Percentiles rank a stretch among this genome's conserved stretches.
Conservation (phyloP, 441 rosid genomes). For the Gossypium lobatum region DNA sequence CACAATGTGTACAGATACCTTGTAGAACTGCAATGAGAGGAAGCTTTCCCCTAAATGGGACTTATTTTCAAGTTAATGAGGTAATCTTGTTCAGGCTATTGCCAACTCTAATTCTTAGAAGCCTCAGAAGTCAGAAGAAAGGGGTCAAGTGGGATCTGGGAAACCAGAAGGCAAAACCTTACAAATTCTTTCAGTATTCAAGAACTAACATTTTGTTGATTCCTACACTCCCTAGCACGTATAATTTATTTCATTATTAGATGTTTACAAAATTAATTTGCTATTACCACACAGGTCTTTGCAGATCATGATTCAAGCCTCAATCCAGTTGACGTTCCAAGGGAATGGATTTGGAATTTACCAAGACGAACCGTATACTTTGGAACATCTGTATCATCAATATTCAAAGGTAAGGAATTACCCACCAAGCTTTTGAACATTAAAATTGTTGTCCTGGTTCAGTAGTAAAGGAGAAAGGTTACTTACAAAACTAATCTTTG, state of each 20-base stretch:
- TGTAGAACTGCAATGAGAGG: conserved; percentile 97
- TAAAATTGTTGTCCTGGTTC: background rate
- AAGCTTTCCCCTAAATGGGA: conserved; percentile 93
- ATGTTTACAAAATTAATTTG: conserved; percentile 16
- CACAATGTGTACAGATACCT: conserved; percentile 59
- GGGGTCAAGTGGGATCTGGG: background rate
- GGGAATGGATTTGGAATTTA: conserved; percentile 77
- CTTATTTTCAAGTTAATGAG: conserved; percentile 97
- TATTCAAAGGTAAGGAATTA: conserved; percentile 67
- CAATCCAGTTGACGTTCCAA: conserved; percentile 74
- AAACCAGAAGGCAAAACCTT: background rate
- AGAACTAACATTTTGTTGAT: background rate
- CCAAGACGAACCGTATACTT: conserved; percentile 82
- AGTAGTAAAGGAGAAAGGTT: conserved; percentile 6
- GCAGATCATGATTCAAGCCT: conserved; percentile 89
- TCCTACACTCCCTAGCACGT: background rate
- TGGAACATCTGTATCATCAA: conserved; percentile 85
- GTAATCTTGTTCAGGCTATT: conserved; percentile 26
- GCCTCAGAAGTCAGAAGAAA: background rate
- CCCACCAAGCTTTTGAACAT: background rate
- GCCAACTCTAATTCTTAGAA: background rate
- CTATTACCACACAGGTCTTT: conserved; percentile 57
- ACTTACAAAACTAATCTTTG: conserved; percentile 18
- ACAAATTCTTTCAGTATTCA: conserved; percentile 7
- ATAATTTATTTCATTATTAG: conserved; percentile 8